Conservation (phyloP, 208 protist species). For the Tetramitus jugosus region DNA sequence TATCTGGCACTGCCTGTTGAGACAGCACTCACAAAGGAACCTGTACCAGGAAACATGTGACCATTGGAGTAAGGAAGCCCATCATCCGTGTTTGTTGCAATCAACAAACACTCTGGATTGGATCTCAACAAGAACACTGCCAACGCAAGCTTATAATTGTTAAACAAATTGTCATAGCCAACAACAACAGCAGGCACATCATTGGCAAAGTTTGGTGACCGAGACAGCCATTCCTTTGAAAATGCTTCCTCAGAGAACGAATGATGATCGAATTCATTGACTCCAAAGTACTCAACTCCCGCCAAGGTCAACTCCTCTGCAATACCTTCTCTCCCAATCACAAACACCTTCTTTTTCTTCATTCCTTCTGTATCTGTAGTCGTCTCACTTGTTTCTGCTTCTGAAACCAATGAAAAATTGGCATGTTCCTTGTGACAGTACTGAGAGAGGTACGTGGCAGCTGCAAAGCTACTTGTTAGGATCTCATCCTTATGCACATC, state of each 20-base stretch:
- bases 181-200: background rate
- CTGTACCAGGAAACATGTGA: background rate
- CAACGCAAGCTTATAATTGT: constrained; percentile 2
- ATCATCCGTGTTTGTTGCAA: constrained; percentile 9
- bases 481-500: background rate
- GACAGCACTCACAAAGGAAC: background rate
- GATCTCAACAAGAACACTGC: background rate
- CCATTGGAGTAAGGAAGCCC: background rate
- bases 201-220: background rate
- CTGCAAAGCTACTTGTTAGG: background rate
- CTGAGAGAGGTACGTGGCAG: background rate
- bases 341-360: background rate
- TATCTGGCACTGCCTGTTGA: background rate
- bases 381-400: background rate
- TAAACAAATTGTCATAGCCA: constrained; percentile 10
- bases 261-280: background rate
- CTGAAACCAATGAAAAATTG: background rate
- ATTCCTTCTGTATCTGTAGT: background rate
- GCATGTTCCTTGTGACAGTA: background rate
- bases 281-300: background rate
- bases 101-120: background rate
- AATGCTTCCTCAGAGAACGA: background rate
- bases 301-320: background rate
- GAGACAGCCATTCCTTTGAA: background rate
- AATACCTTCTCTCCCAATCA: constrained; percentile 14